A percentile compares a stretch with the other conserved stretches of the same genome.
These are phyloP conservation scores for Lactifluus subvellereus DNA, from an alignment of 768 basidiomycete species.

Conservation along the genomic window DNA sequence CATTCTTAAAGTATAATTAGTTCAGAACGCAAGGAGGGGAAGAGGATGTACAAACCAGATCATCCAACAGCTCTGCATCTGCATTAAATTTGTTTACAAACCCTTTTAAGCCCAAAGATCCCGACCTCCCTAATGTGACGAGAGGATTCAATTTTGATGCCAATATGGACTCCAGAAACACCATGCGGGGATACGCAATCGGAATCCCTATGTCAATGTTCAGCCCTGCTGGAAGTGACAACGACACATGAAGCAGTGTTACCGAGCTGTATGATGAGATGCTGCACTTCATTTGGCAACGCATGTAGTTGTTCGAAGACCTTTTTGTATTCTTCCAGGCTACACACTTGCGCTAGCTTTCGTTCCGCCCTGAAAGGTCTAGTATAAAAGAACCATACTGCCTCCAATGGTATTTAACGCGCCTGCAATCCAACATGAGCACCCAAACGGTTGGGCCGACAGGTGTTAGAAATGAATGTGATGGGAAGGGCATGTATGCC, in stretches of 20 bases:
- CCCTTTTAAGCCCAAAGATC: slow-evolving; percentile 61
- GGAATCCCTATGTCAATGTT: slow-evolving; percentile 49
- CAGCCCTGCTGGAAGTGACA: neutral
- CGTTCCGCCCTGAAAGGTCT: slow-evolving; percentile 67
- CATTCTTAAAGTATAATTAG: slow-evolving; percentile 47
- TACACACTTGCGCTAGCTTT: slow-evolving; percentile 75
- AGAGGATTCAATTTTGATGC: slow-evolving; percentile 84
- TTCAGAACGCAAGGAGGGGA: slow-evolving; percentile 21
- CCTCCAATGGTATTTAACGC: slow-evolving; percentile 26
- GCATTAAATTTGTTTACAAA: slow-evolving; percentile 89
- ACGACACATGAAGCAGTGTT: slow-evolving; percentile 2
- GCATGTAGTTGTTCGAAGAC: slow-evolving; percentile 57
- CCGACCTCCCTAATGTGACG: slow-evolving; percentile 62
- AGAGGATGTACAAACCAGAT: slow-evolving; percentile 47
- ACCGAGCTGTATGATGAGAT: slow-evolving; percentile 82
- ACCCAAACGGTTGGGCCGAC: slow-evolving; percentile 75
- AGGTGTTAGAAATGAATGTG: slow-evolving; percentile 76
- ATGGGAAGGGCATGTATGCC: slow-evolving; percentile 71
- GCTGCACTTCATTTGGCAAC: slow-evolving; percentile 66
- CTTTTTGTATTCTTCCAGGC: slow-evolving; percentile 61
- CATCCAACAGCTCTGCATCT: slow-evolving; percentile 92
- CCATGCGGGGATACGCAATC: slow-evolving; percentile 91
- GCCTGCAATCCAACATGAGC: slow-evolving; percentile 80
- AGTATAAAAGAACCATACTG: slow-evolving; percentile 13
- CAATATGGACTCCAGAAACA: slow-evolving; percentile 74